Percentiles rank a stretch among this genome's conserved stretches.
phyloP scores from a whole-genome alignment of 176 grass and related monocot genomes.

The Raddia distichophylla region DNA sequence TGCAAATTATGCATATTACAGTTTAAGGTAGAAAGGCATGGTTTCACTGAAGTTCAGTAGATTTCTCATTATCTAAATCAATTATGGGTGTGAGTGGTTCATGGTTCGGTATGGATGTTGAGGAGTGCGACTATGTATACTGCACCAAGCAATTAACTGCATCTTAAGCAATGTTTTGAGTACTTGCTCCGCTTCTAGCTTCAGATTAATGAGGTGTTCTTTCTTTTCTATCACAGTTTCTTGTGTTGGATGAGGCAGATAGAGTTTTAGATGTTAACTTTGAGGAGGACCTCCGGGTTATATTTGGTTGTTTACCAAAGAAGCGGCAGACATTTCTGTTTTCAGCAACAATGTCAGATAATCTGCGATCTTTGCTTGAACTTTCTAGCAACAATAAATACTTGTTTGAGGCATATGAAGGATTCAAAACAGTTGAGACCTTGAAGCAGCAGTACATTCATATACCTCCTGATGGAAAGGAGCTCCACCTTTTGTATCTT shows the following conservation, averaged over 20 bases:
- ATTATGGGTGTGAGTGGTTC: neutral
- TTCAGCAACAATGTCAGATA: constrained; percentile 93
- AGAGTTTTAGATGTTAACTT: constrained; percentile 89
- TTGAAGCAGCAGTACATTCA: constrained; percentile 77
- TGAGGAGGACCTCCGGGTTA: constrained; percentile 80
- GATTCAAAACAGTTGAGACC: constrained; percentile 86
- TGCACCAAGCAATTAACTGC: neutral
- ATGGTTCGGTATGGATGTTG: neutral
- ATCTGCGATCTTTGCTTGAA: constrained; percentile 76
- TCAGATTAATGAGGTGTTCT: constrained; percentile 8
- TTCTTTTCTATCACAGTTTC: constrained; percentile 64
- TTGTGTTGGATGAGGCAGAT: constrained; percentile 96
- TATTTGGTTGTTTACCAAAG: constrained; percentile 83
- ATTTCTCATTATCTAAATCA: neutral
- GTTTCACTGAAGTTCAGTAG: neutral
- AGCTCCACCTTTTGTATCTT: constrained; percentile 86
- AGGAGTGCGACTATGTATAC: constrained; percentile 1
- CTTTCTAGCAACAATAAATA: constrained; percentile 81
- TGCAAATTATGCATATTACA: constrained; percentile 18
- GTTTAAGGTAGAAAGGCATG: neutral
- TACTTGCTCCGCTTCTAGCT: neutral
- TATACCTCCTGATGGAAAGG: constrained; percentile 66
- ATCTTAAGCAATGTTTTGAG: neutral
- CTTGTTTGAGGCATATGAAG: constrained; percentile 90
- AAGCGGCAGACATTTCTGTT: constrained; percentile 87